Base-by-base conservation (phyloP, 495 filamentous ascomycete genomes). In the Xylaria grammica region DNA sequence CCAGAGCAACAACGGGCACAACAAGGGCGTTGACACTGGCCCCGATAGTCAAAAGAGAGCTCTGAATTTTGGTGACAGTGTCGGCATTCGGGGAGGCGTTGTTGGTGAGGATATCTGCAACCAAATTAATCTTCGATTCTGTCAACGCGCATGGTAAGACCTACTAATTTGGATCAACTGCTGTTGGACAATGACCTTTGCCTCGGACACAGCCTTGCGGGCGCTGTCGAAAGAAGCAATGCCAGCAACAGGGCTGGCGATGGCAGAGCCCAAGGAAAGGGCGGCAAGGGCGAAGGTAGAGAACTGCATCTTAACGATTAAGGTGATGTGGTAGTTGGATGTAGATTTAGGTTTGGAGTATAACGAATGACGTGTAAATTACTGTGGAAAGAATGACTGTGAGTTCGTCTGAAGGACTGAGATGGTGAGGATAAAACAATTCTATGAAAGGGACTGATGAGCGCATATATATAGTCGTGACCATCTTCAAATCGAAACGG, bases 191-290 rank as follows among this genome's bases (percentile, higher is more conserved):
- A 50, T 36, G 38, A 9, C 60, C 57, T 67, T 52, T 38, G 62
- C 67, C 7, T 48, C 45, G 58, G 4, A 32, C 53, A 68, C 57
- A 22, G 62, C 67, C 30, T 46, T 30, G 27, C 34, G 32, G 38
- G 52, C 65, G 6, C 40, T 46, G 45, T 36, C 20, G 56, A 73
- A 63, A 53, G 60, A 26, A 20, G 59, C 46, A 5, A 68, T 42
- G 24, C 61, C 53, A 52, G 56, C 65, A 29, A 62, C 38, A 1
- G 67, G 60, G 36, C 51, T 58, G 20, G 72, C 72, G 38, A 74
- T 29, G 58, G 72, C 72, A 70, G 72, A 74, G 67, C 72, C 72
- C 36, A 70, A 26, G 17, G 72, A 69, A 53, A 74, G 58, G 44
- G 72, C 72, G 49, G 67, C 65, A 22, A 69, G 34, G 32, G 63